Percentiles rank a stretch among this genome's conserved stretches.
phyloP scores from a whole-genome alignment of 2,329 filamentous ascomycete genomes.

The Calonectria crousiana region DNA sequence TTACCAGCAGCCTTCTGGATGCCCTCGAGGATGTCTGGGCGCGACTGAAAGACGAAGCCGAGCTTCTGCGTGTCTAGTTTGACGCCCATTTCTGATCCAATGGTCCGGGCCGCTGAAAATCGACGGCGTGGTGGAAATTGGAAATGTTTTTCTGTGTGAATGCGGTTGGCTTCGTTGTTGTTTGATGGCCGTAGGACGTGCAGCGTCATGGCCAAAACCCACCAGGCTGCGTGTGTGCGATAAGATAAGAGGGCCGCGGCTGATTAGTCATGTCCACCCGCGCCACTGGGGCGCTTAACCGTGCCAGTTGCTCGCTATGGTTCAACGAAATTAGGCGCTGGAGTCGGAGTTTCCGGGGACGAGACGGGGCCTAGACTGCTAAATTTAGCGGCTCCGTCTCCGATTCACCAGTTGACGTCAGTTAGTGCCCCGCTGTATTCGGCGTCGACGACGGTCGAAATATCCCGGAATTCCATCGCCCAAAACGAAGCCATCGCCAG shows the following conservation, averaged over 20 bases:
- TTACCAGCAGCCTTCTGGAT: constrained; percentile 67
- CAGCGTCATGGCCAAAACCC: constrained; percentile 42
- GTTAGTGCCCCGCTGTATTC: constrained; percentile 21
- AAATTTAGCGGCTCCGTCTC: constrained; percentile 3
- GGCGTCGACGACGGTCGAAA: constrained; percentile 12
- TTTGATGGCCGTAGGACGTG: constrained; percentile 14
- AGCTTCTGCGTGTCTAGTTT: constrained; percentile 64
- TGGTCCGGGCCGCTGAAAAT: constrained; percentile 17
- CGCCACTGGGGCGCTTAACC: constrained; percentile 4
- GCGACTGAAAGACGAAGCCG: constrained; percentile 64
- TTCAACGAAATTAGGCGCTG: constrained; percentile 32
- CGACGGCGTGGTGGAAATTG: constrained; percentile 34
- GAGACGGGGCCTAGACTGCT: not conserved
- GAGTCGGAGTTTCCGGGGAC: constrained; percentile 13
- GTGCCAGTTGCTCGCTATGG: constrained; percentile 3
- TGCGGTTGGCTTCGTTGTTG: constrained; percentile 18
- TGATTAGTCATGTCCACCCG: constrained; percentile 38
- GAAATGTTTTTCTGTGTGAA: constrained; percentile 2
- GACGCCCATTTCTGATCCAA: constrained; percentile 52
- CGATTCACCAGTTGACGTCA: constrained; percentile 24
- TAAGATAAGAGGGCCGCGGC: constrained; percentile 42
- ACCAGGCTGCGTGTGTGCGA: constrained; percentile 26
- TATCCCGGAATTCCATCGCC: constrained; percentile 11
- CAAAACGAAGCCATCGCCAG: not conserved
- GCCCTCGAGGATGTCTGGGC: constrained; percentile 67